Base-by-base conservation (phyloP, 176 grass and related monocot genomes). In the Oryza nivara region DNA sequence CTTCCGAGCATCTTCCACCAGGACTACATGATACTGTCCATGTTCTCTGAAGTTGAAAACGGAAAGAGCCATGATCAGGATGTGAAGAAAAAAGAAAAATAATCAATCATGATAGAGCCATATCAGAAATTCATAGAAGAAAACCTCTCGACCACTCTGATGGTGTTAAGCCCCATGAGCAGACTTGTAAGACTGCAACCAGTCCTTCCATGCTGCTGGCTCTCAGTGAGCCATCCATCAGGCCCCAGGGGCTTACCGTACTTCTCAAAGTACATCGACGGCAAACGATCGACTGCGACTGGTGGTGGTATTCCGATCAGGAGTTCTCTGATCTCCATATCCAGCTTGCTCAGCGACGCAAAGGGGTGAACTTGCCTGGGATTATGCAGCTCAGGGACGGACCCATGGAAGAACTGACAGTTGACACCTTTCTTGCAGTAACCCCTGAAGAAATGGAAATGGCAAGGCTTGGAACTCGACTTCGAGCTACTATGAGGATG, bases 321-420 rank as follows among this genome's bases (percentile, higher is more conserved):
- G 7, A 97, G 67, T 56, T 84, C 72, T 26, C 82, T 86, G 14
- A 94, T 91, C 66, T 97, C 80, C 30, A 77, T 65, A 66, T 97
- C 94, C 65, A 97, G 69, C 73, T 80, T 85, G 43, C 7, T 34
- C 70, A 80, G 56, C 87, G 52, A 47, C 26, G 22, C 79, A 83
- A 60, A 7, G 28, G 41, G 51, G 3, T 67, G 17, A 76, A 41
- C 69, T 82, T 84, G 81, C 45, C 25, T 75, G 10, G 61, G 7
- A 2, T 41, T n/a, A n/a, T 64, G 25, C 52, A 44, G 25, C 51
- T 82, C 36, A 12, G 14, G 7, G n/a, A 16, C 15, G 8, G 47
- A 46, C 56, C 70, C 85, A 7, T 94, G 94, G 73, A 77, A 83
- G 43, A 81, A 92, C 16, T 5, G 11, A 79, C 94, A 97, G 0